phyloP scores from a whole-genome alignment of 805 yeast genomes.

The Kodamaea neixiangensis region DNA sequence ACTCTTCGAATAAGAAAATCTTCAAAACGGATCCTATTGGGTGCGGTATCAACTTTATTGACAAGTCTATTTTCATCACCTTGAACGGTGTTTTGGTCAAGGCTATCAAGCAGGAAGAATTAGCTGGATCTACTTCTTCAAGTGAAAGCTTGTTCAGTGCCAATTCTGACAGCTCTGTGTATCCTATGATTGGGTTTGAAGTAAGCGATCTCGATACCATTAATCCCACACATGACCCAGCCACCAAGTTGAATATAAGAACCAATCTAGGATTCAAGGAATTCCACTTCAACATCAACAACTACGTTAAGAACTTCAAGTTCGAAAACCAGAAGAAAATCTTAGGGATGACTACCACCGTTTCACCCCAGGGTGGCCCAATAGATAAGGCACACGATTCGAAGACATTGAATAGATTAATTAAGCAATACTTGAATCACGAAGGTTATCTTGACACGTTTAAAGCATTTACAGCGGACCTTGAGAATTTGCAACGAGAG shows the following conservation, averaged over 20 bases:
- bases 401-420: constrained; percentile 29
- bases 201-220: constrained; percentile 21
- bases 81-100: constrained; percentile 66
- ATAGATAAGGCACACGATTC: constrained; percentile 24
- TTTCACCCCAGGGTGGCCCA: constrained; percentile 14
- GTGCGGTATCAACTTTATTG: constrained; percentile 74
- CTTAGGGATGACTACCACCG: constrained; percentile 19
- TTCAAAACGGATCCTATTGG: constrained; percentile 67
- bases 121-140: constrained; percentile 21
- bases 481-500: constrained; percentile 24
- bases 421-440: constrained; percentile 40
- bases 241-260: constrained; percentile 27
- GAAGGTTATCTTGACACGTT: constrained; percentile 42
- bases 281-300: constrained; percentile 61
- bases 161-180: constrained; percentile 24
- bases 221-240: neutral
- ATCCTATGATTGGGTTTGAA: constrained; percentile 37
- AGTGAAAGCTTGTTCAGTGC: constrained; percentile 17
- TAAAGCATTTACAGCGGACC: constrained; percentile 34
- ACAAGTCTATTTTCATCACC: constrained; percentile 68
- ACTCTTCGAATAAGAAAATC: constrained; percentile 39
- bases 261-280: constrained; percentile 61
- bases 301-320: constrained; percentile 52
- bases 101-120: constrained; percentile 26
- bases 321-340: constrained; percentile 19